phyloP scores from a whole-genome alignment of 176 grass and related monocot genomes.

The Melocanna baccifera region DNA sequence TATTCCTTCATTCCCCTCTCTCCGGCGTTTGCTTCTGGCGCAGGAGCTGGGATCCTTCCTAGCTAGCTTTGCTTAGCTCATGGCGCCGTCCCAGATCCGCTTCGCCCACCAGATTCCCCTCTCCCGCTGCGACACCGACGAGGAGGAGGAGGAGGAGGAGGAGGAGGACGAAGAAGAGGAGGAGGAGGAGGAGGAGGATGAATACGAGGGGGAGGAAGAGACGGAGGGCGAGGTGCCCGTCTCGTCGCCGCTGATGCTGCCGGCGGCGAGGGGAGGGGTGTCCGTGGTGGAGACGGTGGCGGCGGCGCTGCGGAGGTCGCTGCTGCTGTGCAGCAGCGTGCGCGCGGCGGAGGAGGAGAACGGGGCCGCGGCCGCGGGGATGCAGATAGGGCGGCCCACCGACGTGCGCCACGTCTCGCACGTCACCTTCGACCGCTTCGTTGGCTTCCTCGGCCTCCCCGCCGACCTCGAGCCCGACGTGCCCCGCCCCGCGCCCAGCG shows the following conservation, averaged over 20 bases:
- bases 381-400: constrained; percentile 89
- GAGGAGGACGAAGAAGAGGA: constrained; percentile 12
- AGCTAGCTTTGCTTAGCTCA: neutral
- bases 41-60: constrained; percentile 25
- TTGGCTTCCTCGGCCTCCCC: constrained; percentile 94
- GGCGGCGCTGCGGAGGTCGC: constrained; percentile 80
- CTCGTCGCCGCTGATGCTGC: constrained; percentile 63
- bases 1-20: neutral
- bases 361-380: neutral
- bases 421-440: constrained; percentile 93
- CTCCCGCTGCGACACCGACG: constrained; percentile 41
- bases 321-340: constrained; percentile 80
- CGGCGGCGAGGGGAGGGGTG: constrained; percentile 38
- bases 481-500: constrained; percentile 66
- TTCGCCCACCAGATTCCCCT: constrained; percentile 53
- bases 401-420: constrained; percentile 93
- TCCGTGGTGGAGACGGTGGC: constrained; percentile 70
- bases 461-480: constrained; percentile 83
- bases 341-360: constrained; percentile 38
- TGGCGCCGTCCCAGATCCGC: constrained; percentile 71
- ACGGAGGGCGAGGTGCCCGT: constrained; percentile 25
- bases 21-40: constrained; percentile 12
- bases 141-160: constrained; percentile 28
- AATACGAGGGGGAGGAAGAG: constrained; percentile 37
- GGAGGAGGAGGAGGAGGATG: constrained; percentile 13